Conservation (phyloP, 2,329 filamentous ascomycete species). For the Chaetomium globosum region DNA sequence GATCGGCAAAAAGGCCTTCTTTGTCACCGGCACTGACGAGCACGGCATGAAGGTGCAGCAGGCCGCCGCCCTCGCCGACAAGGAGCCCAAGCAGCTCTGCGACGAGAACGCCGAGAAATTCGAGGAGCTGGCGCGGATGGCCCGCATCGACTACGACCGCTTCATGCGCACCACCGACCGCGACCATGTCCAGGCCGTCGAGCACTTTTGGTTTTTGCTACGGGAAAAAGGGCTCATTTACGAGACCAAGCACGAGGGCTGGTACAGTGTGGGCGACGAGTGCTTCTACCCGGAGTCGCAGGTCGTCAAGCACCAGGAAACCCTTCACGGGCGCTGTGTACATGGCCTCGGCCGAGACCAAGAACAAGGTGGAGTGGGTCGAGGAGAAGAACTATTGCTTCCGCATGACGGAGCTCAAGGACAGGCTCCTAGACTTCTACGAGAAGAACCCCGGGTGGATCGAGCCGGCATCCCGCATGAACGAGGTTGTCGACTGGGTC, state of each 20-base stretch:
- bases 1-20: slow-evolving; percentile 67
- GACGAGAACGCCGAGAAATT: slow-evolving; percentile 82
- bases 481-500: slow-evolving; percentile 78
- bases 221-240: slow-evolving; percentile 78
- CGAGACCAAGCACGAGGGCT: slow-evolving; percentile 82
- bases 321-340: slow-evolving; percentile 80
- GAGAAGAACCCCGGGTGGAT: slow-evolving; percentile 76
- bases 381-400: slow-evolving; percentile 96
- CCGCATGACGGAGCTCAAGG: slow-evolving; percentile 77
- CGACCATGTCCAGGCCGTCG: slow-evolving; percentile 80
- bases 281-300: slow-evolving; percentile 84
- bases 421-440: slow-evolving; percentile 80
- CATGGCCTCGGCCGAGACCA: slow-evolving; percentile 82
- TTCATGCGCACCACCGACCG: slow-evolving; percentile 91
- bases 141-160: slow-evolving; percentile 74
- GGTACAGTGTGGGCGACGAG: slow-evolving; percentile 97
- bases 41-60: slow-evolving; percentile 97
- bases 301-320: slow-evolving; percentile 74
- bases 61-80: slow-evolving; percentile 71
- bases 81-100: slow-evolving; percentile 81
- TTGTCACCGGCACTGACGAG: slow-evolving; percentile 93
- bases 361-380: slow-evolving; percentile 91
- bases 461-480: slow-evolving; percentile 70
- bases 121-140: slow-evolving; percentile 68
- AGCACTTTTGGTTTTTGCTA: slow-evolving; percentile 85